Evolutionary conservation across 352 stramenopile genomes (phyloP).

Genomic region (Blastocystis sp.): DNA sequence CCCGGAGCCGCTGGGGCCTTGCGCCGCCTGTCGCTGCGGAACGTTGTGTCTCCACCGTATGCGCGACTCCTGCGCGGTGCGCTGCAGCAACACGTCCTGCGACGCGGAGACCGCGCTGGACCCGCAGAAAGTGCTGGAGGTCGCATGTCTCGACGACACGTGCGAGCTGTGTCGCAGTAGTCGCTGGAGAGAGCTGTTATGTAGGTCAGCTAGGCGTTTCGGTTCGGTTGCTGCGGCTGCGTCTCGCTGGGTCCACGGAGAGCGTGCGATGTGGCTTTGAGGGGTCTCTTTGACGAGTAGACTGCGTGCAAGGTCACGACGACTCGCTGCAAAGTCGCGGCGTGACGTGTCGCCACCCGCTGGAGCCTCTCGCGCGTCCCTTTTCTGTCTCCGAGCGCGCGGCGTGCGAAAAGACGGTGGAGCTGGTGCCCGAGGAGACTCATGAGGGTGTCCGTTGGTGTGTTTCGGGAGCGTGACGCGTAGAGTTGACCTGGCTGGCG

Average conservation of each 20-base stretch:
- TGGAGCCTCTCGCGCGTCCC: background rate
- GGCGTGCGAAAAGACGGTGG: background rate
- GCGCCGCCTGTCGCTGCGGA: background rate
- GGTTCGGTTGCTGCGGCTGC: background rate
- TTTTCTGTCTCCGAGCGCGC: background rate
- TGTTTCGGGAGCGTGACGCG: background rate
- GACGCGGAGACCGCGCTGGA: background rate
- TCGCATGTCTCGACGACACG: background rate
- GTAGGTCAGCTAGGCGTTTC: background rate
- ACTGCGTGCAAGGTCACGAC: background rate
- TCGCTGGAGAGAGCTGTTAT: background rate
- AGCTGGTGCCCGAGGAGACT: background rate
- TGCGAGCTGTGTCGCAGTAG: background rate
- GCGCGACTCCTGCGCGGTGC: background rate
- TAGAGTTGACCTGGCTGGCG: conserved; percentile 36
- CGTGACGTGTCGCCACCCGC: background rate
- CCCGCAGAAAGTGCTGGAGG: background rate
- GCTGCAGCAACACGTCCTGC: background rate
- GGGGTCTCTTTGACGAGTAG: too few relatives aligned
- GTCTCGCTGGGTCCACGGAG: too few relatives aligned
- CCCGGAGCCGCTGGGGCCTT: background rate
- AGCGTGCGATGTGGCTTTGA: too few relatives aligned
- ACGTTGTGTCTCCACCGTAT: background rate
- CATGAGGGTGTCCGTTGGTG: background rate
- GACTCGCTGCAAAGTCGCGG: background rate